These are phyloP conservation scores for Candida awuae DNA, from an alignment of 805 yeast species.

Conservation along the genomic window DNA sequence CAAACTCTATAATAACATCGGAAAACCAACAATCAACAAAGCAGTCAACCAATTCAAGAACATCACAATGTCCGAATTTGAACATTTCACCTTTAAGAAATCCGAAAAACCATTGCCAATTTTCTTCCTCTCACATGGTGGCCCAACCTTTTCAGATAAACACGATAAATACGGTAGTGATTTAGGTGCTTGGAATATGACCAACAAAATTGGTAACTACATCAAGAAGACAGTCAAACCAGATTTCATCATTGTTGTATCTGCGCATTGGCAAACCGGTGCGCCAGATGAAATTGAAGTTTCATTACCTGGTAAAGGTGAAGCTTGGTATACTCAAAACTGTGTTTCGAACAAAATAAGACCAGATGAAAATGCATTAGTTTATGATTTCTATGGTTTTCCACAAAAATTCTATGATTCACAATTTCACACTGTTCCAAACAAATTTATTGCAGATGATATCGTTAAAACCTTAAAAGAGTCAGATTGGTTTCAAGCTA, in stretches of 20 bases:
- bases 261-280: slow-evolving; percentile 71
- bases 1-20: slow-evolving; percentile 7
- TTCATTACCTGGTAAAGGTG: slow-evolving; percentile 32
- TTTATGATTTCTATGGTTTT: slow-evolving; percentile 73
- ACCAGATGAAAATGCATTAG: slow-evolving; percentile 41
- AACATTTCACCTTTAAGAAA: slow-evolving; percentile 16
- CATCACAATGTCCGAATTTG: slow-evolving; percentile 12
- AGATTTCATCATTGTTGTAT: slow-evolving; percentile 54
- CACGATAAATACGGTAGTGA: slow-evolving; percentile 43
- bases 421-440: slow-evolving; percentile 46
- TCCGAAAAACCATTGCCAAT: slow-evolving; percentile 38
- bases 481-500: slow-evolving; percentile 36
- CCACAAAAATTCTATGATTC: slow-evolving; percentile 58
- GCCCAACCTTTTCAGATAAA: slow-evolving; percentile 66
- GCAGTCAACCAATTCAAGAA: slow-evolving; percentile 8
- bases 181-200: slow-evolving; percentile 49
- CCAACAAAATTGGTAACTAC: slow-evolving; percentile 42
- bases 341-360: slow-evolving; percentile 16
- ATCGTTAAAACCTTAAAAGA: slow-evolving; percentile 34
- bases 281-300: slow-evolving; percentile 38
- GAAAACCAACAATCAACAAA: slow-evolving; percentile 2
- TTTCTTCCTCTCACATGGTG: slow-evolving; percentile 74
- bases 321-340: slow-evolving; percentile 14
- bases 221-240: slow-evolving; percentile 49
- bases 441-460: slow-evolving; percentile 35